Conservation (phyloP, 148 eudicot species). For the Limonium bicolor region DNA sequence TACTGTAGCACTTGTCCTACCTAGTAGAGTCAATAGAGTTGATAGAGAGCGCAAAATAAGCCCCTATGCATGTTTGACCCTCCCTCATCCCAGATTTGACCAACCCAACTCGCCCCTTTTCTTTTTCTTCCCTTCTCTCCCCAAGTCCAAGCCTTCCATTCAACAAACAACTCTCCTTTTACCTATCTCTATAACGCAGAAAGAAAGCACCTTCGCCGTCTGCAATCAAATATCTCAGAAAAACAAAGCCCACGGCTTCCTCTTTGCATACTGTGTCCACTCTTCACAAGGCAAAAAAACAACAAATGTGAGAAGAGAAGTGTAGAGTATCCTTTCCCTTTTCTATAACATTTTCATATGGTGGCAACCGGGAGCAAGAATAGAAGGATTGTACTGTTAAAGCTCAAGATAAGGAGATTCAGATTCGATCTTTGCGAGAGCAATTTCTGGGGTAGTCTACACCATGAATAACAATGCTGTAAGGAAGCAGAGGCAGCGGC, state of each 20-base stretch:
- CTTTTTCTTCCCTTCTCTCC: not conserved
- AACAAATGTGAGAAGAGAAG: too few relatives aligned
- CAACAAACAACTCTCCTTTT: constrained; percentile 2
- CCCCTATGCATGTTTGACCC: constrained; percentile 3
- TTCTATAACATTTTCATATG: not conserved
- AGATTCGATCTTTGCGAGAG: not conserved
- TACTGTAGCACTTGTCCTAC: not conserved
- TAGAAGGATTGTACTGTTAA: not conserved
- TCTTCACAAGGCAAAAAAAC: not conserved
- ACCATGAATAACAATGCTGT: not conserved
- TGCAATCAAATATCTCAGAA: not conserved
- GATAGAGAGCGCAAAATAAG: not conserved
- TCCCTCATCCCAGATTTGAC: constrained; percentile 2
- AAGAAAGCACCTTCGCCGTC: not conserved
- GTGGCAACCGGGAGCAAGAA: not conserved
- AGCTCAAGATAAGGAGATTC: not conserved
- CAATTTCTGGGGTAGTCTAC: too few relatives aligned
- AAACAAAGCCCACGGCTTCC: not conserved
- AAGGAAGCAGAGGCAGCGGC: not conserved
- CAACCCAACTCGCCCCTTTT: too few relatives aligned
- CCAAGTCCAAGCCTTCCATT: constrained; percentile 3
- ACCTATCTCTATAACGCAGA: too few relatives aligned
- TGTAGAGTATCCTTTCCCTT: not conserved
- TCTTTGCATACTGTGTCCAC: not conserved
- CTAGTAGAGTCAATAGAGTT: not conserved